Percentiles rank a stretch among this genome's conserved stretches.
Conservation (phyloP, 23 red algal species). For the Gracilariopsis chorda region DNA sequence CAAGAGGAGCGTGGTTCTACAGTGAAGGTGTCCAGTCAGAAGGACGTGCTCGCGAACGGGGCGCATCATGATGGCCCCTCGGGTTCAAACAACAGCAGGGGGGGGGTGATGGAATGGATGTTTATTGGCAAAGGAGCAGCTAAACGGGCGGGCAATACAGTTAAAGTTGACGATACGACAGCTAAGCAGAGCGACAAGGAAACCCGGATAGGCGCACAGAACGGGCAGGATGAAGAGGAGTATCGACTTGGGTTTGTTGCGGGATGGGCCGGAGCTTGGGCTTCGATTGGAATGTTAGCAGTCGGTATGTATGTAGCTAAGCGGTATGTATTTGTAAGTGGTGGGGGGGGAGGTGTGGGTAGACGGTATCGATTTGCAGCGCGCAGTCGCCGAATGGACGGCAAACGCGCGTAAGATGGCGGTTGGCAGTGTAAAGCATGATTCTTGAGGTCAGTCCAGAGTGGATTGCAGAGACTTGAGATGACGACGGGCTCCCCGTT, state of each 20-base stretch:
- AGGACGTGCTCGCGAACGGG: neutral
- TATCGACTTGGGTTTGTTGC: neutral
- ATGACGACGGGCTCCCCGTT: constrained; percentile 40
- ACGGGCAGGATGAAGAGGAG: constrained; percentile 1
- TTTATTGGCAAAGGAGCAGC: neutral
- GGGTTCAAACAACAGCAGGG: neutral
- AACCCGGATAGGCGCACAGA: too few species aligned
- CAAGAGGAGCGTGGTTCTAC: neutral
- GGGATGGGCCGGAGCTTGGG: constrained; percentile 15
- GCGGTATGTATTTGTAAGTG: constrained; percentile 19
- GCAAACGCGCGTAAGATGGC: neutral
- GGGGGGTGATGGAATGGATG: neutral
- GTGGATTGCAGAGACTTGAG: constrained; percentile 27
- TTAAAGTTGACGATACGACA: neutral
- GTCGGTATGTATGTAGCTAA: neutral
- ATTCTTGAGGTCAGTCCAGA: constrained; percentile 6
- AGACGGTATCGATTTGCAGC: neutral
- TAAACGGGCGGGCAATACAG: neutral
- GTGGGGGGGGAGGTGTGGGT: neutral
- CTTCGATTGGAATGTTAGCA: neutral
- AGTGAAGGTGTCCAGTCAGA: neutral
- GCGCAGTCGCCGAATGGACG: neutral
- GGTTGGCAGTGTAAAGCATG: neutral
- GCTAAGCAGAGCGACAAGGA: too few species aligned
- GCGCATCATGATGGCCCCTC: neutral